Conservation (phyloP, 805 yeast species). For the Sugiyamaella chiloensis region DNA sequence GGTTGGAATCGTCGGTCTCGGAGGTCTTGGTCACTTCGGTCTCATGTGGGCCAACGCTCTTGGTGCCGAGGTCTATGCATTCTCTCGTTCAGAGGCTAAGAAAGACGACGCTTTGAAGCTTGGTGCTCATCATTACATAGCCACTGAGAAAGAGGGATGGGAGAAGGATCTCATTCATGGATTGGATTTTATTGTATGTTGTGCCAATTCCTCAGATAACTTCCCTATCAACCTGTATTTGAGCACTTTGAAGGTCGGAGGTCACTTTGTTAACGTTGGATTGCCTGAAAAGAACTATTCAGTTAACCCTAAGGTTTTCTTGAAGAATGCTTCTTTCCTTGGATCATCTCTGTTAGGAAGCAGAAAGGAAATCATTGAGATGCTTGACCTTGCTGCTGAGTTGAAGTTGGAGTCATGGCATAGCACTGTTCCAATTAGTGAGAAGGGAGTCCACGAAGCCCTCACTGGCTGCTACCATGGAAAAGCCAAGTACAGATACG, state of each 20-base stretch:
- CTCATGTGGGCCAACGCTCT: conserved; percentile 56
- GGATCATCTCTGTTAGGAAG: conserved; percentile 64
- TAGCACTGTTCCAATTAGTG: conserved; percentile 54
- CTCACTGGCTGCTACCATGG: conserved; percentile 52
- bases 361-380: conserved; percentile 59
- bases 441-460: conserved; percentile 51
- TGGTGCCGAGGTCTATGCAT: conserved; percentile 61
- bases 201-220: conserved; percentile 50
- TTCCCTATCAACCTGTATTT: conserved; percentile 50
- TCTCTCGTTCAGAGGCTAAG: conserved; percentile 51
- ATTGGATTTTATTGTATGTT: conserved; percentile 52
- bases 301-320: conserved; percentile 40
- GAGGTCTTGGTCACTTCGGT: conserved; percentile 68
- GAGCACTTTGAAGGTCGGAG: conserved; percentile 52
- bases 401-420: conserved; percentile 60
- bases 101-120: conserved; percentile 49
- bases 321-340: conserved; percentile 47
- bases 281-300: conserved; percentile 42
- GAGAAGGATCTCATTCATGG: conserved; percentile 29
- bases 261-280: conserved; percentile 62
- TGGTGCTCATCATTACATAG: conserved; percentile 55
- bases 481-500: conserved; percentile 63
- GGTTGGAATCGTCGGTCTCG: conserved; percentile 62
- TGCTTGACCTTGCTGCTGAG: conserved; percentile 62
- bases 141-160: conserved; percentile 45